Evolutionary conservation across 805 yeast genomes (phyloP).

Genomic region (Saturnispora serradocipensis): DNA sequence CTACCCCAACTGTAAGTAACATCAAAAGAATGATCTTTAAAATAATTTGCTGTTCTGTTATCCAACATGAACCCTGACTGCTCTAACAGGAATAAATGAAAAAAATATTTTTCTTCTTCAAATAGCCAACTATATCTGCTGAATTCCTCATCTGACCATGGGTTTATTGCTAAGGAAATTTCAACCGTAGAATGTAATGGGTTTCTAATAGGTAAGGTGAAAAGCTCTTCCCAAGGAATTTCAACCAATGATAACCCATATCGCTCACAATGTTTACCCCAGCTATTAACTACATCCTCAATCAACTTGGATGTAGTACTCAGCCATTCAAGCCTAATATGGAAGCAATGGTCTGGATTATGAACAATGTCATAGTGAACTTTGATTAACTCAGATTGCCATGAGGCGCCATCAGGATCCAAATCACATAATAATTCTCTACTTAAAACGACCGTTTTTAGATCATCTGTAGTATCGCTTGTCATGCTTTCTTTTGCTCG

Average conservation of each 20-base stretch:
- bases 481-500: not conserved
- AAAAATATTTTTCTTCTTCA: slow-evolving; percentile 52
- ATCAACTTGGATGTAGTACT: slow-evolving; percentile 78
- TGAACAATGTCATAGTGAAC: slow-evolving; percentile 90
- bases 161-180: slow-evolving; percentile 56
- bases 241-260: slow-evolving; percentile 78
- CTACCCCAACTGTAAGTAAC: slow-evolving; percentile 87
- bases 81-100: slow-evolving; percentile 66
- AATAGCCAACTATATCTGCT: slow-evolving; percentile 30
- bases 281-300: slow-evolving; percentile 65
- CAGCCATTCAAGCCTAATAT: slow-evolving; percentile 85
- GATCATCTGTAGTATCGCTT: slow-evolving; percentile 7
- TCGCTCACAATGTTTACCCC: slow-evolving; percentile 79
- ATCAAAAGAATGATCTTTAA: slow-evolving; percentile 45
- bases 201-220: slow-evolving; percentile 63
- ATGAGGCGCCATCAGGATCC: slow-evolving; percentile 64
- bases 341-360: slow-evolving; percentile 92
- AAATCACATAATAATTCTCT: slow-evolving; percentile 59
- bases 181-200: slow-evolving; percentile 86
- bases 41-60: slow-evolving; percentile 60
- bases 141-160: slow-evolving; percentile 58
- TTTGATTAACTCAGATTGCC: slow-evolving; percentile 65
- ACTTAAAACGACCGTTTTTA: slow-evolving; percentile 45
- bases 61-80: slow-evolving; percentile 72
- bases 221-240: slow-evolving; percentile 83